Base-by-base conservation (phyloP, 2,329 filamentous ascomycete species). In the Apiospora pterosperma region DNA sequence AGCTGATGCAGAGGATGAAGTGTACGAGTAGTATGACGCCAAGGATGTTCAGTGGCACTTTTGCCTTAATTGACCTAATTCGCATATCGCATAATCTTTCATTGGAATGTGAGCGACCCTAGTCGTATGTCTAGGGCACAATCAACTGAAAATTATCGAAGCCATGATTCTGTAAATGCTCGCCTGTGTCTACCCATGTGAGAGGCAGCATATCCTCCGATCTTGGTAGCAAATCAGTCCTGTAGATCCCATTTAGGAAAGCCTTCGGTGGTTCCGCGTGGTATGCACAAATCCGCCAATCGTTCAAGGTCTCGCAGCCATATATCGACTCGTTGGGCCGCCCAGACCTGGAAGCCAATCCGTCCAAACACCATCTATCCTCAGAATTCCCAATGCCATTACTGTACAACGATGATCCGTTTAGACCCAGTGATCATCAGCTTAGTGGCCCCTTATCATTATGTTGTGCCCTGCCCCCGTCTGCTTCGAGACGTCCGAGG, bases 1-100 rank as follows among this genome's bases (percentile, higher is more conserved):
- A 16, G 80, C 78, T 65, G 85, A 85, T 36, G 88, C 73, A 39
- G 69, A 91, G 63, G 84, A 87, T 41, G 83, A 86, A 63, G 76
- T 81, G 60, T 85, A 84, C 67, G 80, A 86, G 62, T 79, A 73
- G 71, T n/a, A 38, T 55, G 19, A 55, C n/a, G 28, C 34, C 8
- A 34, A 34, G 28, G 48, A 31, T 34, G 16, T 8, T 11, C 48
- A 55, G 48, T 34, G 25, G 48, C 28, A 55, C 28, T n/a, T 21
- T 34, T 7, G 21, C 48, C 28, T 34, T n/a, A 55, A 55, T 55
- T 55, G 28, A 55, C 34, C 3, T n/a, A 55, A 55, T 55, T 55
- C 16, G 7, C 48, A 21, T n/a, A n/a, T 12, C 16, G 48, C 34
- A n/a, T 34, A 19, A 34, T n/a, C 19, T 52, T 31, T n/a, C 25